These are phyloP conservation scores for Hypoxylon trugodes DNA, from an alignment of 495 filamentous ascomycete species.

Conservation along the genomic window DNA sequence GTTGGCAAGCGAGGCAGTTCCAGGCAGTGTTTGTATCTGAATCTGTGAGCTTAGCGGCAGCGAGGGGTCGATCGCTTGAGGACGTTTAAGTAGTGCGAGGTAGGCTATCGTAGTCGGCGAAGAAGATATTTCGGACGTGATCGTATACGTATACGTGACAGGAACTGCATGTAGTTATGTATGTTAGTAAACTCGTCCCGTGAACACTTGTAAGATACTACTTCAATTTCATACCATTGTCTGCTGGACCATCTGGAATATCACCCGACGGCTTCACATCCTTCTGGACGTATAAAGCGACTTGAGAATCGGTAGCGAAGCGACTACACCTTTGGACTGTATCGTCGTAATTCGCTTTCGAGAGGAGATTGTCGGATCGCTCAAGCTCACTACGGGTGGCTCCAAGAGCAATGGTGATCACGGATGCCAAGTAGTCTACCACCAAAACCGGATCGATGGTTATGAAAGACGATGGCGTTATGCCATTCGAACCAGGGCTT, in stretches of 20 bases:
- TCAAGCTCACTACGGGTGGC: constrained; percentile 83
- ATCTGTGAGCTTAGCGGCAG: constrained; percentile 84
- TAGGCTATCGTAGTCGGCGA: constrained; percentile 81
- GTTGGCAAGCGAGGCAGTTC: constrained; percentile 70
- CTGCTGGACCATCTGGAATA: constrained; percentile 45
- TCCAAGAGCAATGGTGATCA: constrained; percentile 86
- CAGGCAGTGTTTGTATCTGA: constrained; percentile 90
- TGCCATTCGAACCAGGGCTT: constrained; percentile 53
- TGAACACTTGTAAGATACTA: neutral
- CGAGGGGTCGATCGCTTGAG: constrained; percentile 81
- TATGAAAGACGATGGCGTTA: constrained; percentile 53
- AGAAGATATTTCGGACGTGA: constrained; percentile 82
- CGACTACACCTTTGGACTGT: constrained; percentile 87
- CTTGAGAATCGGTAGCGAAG: constrained; percentile 87
- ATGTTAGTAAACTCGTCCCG: constrained; percentile 20
- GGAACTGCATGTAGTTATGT: constrained; percentile 40
- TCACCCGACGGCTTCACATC: constrained; percentile 64
- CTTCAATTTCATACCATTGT: constrained; percentile 39
- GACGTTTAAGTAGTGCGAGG: constrained; percentile 88
- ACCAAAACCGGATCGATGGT: constrained; percentile 62
- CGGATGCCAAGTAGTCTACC: constrained; percentile 79
- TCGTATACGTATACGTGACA: constrained; percentile 71
- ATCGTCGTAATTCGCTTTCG: constrained; percentile 70
- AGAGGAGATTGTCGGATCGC: constrained; percentile 80
- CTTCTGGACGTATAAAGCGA: constrained; percentile 89